Evolutionary conservation across 2,329 filamentous ascomycete genomes (phyloP).

Genomic region (Eurotiales sp.): DNA sequence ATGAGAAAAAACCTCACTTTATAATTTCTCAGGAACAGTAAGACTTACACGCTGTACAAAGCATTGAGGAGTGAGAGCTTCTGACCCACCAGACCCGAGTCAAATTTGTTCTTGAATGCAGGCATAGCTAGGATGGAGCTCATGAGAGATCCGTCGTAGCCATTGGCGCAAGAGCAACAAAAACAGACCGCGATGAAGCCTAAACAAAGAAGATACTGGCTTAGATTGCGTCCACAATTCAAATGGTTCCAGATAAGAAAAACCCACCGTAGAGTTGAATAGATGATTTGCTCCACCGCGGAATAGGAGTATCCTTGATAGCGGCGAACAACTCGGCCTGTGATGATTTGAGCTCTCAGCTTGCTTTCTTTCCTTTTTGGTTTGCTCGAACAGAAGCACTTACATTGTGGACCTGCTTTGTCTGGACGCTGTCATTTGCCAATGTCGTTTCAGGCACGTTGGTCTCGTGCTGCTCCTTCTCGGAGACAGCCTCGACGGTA

Average conservation of each 20-base stretch:
- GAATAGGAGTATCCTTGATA: constrained; percentile 44
- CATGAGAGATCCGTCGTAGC: constrained; percentile 32
- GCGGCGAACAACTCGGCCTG: constrained; percentile 50
- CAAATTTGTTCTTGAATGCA: constrained; percentile 38
- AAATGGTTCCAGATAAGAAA: background rate
- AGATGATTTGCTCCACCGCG: constrained; percentile 26
- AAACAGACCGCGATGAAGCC: constrained; percentile 25
- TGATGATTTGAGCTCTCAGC: constrained; percentile 34
- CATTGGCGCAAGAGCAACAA: constrained; percentile 31
- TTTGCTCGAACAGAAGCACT: background rate
- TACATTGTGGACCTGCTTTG: constrained; percentile 27
- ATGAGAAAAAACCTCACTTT: background rate
- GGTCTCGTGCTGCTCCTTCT: no score
- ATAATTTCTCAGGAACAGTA: background rate
- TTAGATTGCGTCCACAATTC: background rate
- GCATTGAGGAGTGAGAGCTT: constrained; percentile 42
- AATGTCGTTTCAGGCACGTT: background rate
- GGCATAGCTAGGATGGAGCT: constrained; percentile 28
- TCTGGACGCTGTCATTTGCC: constrained; percentile 30
- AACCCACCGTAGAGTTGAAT: constrained; percentile 30
- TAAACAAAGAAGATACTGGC: background rate
- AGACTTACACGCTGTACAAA: constrained; percentile 48
- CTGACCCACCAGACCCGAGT: constrained; percentile 35
- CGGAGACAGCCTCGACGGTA: constrained; percentile 1
- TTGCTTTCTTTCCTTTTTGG: constrained; percentile 27